Evolutionary conservation across 768 basidiomycete genomes (phyloP).

Genomic region (Termitomyces sp.): DNA sequence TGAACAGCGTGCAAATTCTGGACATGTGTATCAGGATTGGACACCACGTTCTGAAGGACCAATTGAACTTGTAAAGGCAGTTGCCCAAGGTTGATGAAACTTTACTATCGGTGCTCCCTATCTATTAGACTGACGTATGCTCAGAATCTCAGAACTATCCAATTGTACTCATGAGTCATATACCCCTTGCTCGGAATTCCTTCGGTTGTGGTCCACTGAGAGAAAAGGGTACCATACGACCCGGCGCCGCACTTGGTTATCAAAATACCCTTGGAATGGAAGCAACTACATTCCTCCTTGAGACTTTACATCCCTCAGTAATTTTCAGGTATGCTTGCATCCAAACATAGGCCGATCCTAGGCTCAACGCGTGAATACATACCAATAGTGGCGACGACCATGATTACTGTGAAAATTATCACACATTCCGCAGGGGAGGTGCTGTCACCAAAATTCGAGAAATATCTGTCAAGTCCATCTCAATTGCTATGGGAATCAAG

Average conservation of each 20-base stretch:
- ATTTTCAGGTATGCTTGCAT: constrained; percentile 62
- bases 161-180: constrained; percentile 78
- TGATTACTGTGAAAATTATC: constrained; percentile 83
- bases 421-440: constrained; percentile 17
- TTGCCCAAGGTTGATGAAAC: constrained; percentile 29
- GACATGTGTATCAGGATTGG: constrained; percentile 44
- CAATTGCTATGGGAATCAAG: constrained; percentile 84
- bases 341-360: not conserved
- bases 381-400: constrained; percentile 83
- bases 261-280: constrained; percentile 77
- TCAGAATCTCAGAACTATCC: constrained; percentile 37
- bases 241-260: constrained; percentile 76
- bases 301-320: constrained; percentile 57
- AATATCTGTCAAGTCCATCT: constrained; percentile 85
- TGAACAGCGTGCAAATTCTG: constrained; percentile 38
- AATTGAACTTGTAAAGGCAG: constrained; percentile 48
- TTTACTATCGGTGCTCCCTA: not conserved
- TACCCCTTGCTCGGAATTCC: constrained; percentile 78
- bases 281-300: constrained; percentile 63
- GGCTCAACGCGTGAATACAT: constrained; percentile 4
- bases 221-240: constrained; percentile 69
- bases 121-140: not conserved
- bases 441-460: constrained; percentile 47
- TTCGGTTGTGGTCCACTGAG: constrained; percentile 74
- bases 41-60: constrained; percentile 43